Evolutionary conservation across 768 basidiomycete genomes (phyloP), one percentile per base, ranked within the genome.

Genomic region (Lactarius sanguifluus): DNA sequence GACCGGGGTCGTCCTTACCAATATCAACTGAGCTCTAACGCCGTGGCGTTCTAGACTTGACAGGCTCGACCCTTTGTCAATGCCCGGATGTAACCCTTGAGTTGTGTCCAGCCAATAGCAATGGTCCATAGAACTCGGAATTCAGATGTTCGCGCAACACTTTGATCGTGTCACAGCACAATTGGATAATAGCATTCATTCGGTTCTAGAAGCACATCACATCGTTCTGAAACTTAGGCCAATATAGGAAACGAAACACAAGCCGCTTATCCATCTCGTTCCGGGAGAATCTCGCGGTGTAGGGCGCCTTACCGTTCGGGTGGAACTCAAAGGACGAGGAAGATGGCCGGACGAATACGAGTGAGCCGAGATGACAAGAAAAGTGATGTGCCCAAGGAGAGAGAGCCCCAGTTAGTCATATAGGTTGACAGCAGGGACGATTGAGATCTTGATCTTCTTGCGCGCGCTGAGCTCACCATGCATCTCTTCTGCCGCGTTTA

Each of bases 401-500:
- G 41, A 64, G n/a, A 30, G 28, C 20, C n/a, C 43, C 8, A 62
- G 15, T 71, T 76, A 92, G 75, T 92, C 90, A 38, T 88, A 90
- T 5, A 92, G 83, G 76, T 92, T 89, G 68, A 93, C 83, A 58
- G 82, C 85, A 64, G 80, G 75, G 47, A 85, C 84, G 47, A 92
- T 76, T 18, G 90, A 93, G 58, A 92, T 83, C 77, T 92, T 93
- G 67, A 86, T 71, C 72, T 83, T 90, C 79, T 91, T 92, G 70
- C 69, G 74, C 13, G 77, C 76, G 59, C 77, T 66, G 34, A 54
- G 73, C n/a, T 68, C 72, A 30, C 70, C 71, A 47, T 76, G 50
- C 67, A 61, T 59, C 68, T 67, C 62, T 56, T 54, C 56, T 50
- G 69, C 23, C 57, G 66, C 50, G 63, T 70, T 66, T 61, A 56